phyloP scores from a whole-genome alignment of 176 grass and related monocot species.

The Oryza glumipatula region DNA sequence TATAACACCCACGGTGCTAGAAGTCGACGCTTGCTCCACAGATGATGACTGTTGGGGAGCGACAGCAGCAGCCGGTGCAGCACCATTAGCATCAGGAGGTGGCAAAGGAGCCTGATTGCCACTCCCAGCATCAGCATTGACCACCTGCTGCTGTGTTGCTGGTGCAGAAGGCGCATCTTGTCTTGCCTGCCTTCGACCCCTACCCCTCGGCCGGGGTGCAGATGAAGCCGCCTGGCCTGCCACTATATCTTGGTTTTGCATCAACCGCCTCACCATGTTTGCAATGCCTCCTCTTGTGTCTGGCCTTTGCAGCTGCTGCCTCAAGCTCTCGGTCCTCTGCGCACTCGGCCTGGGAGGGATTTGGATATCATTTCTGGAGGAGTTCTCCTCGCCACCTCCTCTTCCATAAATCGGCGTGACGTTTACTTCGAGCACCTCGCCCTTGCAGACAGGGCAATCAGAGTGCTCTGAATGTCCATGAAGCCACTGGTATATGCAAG shows the following conservation, averaged over 20 bases:
- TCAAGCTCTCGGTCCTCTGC: slow-evolving; percentile 55
- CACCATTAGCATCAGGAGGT: neutral
- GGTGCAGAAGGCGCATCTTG: slow-evolving; percentile 21
- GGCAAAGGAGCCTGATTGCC: slow-evolving; percentile 8
- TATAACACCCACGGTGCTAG: slow-evolving; percentile 52
- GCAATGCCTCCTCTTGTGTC: slow-evolving; percentile 36
- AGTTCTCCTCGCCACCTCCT: slow-evolving; percentile 41
- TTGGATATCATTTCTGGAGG: slow-evolving; percentile 31
- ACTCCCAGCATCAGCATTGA: slow-evolving; percentile 12
- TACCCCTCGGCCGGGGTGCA: slow-evolving; percentile 41
- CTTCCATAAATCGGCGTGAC: slow-evolving; percentile 89
- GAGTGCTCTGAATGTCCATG: slow-evolving; percentile 43
- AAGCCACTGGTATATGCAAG: slow-evolving; percentile 85
- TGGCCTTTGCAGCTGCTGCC: slow-evolving; percentile 53
- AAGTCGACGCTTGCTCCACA: slow-evolving; percentile 53
- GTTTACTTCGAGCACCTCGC: slow-evolving; percentile 57
- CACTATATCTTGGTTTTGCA: slow-evolving; percentile 46
- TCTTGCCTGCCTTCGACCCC: slow-evolving; percentile 44
- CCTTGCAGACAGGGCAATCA: slow-evolving; percentile 92
- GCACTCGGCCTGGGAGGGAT: slow-evolving; percentile 66
- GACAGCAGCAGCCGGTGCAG: neutral
- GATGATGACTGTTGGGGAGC: slow-evolving; percentile 35
- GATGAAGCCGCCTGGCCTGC: slow-evolving; percentile 37
- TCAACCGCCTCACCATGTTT: slow-evolving; percentile 45
- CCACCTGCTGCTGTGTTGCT: neutral